Conservation (phyloP, 441 rosid genomes). For the Omphalea diandra region DNA sequence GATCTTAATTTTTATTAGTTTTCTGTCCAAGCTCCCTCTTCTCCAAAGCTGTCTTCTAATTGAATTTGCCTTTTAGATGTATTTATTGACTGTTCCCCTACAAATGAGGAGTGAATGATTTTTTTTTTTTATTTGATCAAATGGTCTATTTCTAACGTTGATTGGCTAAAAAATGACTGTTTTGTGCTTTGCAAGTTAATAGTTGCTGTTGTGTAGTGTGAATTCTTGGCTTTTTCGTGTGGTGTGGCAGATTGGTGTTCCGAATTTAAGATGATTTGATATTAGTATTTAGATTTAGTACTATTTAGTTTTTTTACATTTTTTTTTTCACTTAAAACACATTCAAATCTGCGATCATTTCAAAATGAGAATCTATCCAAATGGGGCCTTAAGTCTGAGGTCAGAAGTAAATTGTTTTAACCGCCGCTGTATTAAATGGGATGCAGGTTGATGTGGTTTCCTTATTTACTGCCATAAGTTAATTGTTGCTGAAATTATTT, state of each 20-base stretch:
- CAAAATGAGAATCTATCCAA: no score
- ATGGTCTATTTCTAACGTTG: conserved; percentile 5
- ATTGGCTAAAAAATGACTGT: conserved; percentile 8
- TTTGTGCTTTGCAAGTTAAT: conserved; percentile 1
- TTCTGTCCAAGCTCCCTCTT: conserved; percentile 6
- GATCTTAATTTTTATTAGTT: conserved; percentile 25
- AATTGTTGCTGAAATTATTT: not conserved
- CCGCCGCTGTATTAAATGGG: not conserved
- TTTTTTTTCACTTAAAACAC: no score
- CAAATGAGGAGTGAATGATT: conserved; percentile 27
- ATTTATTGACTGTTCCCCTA: conserved; percentile 21
- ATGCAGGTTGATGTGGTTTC: not conserved
- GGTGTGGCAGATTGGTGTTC: not conserved
- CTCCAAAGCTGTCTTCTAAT: not conserved
- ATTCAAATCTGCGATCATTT: no score
- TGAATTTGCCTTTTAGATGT: conserved; percentile 29
- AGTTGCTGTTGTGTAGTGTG: not conserved
- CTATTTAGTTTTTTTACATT: no score
- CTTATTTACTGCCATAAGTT: not conserved
- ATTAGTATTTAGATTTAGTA: no score
- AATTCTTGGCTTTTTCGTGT: not conserved
- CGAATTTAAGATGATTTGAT: no score
- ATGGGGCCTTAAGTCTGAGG: no score
- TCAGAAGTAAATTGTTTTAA: not conserved
- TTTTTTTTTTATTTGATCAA: conserved; percentile 19